Conservation (phyloP, 2,329 filamentous ascomycete genomes). For the Fusarium nematophilum region DNA sequence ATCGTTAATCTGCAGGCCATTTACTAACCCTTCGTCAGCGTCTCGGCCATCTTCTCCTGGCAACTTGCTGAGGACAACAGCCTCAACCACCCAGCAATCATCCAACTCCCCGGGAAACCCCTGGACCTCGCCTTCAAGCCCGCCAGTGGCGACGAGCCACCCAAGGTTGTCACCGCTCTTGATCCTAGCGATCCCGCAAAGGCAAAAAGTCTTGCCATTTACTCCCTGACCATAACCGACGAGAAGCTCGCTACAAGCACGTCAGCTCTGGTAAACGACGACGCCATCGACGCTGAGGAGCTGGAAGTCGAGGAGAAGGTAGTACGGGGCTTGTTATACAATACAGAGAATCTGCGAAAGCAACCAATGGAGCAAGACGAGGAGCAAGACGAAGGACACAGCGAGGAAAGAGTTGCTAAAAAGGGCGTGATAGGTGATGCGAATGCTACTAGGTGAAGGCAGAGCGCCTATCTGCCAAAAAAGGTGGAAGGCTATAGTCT, state of each 20-base stretch:
- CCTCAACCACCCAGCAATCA: slow-evolving; percentile 58
- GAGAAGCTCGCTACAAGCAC: slow-evolving; percentile 47
- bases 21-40: slow-evolving; percentile 50
- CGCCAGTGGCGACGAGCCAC: slow-evolving; percentile 30
- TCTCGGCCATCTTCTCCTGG: slow-evolving; percentile 75
- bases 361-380: slow-evolving; percentile 44
- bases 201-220: slow-evolving; percentile 47
- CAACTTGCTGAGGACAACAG: slow-evolving; percentile 59
- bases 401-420: slow-evolving; percentile 9
- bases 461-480: too few species aligned
- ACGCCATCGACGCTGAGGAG: slow-evolving; percentile 44
- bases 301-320: slow-evolving; percentile 52
- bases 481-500: too few species aligned
- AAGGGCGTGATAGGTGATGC: too few species aligned
- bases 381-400: slow-evolving; percentile 35
- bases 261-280: slow-evolving; percentile 41
- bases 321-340: slow-evolving; percentile 58
- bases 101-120: slow-evolving; percentile 73
- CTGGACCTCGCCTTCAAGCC: slow-evolving; percentile 62
- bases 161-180: slow-evolving; percentile 53
- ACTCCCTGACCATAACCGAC: slow-evolving; percentile 47
- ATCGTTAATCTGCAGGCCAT: not conserved
- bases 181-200: slow-evolving; percentile 49
- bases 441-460: too few species aligned
- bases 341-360: slow-evolving; percentile 61